Evolutionary conservation across 768 basidiomycete genomes (phyloP).

Genomic region (Psilocybe cyanescens): DNA sequence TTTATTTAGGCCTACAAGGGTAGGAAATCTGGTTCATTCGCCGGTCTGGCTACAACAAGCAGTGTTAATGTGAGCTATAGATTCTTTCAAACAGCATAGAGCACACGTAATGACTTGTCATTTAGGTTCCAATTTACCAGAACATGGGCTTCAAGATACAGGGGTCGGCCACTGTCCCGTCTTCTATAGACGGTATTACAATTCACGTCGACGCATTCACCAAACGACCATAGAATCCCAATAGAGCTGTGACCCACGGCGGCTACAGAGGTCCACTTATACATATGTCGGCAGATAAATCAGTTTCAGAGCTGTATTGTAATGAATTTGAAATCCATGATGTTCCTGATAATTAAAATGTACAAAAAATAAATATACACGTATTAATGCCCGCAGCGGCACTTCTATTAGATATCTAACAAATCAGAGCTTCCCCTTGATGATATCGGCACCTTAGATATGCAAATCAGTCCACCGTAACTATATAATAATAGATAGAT

Average conservation of each 20-base stretch:
- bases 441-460: constrained; percentile 2
- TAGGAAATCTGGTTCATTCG: neutral
- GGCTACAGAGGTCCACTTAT: neutral
- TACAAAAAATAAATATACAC: too few species aligned
- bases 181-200: neutral
- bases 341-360: too few species aligned
- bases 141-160: constrained; percentile 1
- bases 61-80: neutral
- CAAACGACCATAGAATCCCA: neutral
- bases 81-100: too few species aligned
- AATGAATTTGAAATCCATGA: too few species aligned
- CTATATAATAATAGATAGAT: too few species aligned
- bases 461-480: neutral
- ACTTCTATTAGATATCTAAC: too few species aligned
- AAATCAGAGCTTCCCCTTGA: constrained; percentile 2
- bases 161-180: neutral
- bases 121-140: neutral
- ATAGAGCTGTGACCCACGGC: neutral
- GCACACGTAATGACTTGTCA: neutral
- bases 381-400: too few species aligned
- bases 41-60: neutral
- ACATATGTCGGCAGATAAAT: neutral
- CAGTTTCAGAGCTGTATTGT: neutral
- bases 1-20: neutral
- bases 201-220: neutral